Conservation (phyloP, 106 monocot species). For the Phalaenopsis equestris region DNA sequence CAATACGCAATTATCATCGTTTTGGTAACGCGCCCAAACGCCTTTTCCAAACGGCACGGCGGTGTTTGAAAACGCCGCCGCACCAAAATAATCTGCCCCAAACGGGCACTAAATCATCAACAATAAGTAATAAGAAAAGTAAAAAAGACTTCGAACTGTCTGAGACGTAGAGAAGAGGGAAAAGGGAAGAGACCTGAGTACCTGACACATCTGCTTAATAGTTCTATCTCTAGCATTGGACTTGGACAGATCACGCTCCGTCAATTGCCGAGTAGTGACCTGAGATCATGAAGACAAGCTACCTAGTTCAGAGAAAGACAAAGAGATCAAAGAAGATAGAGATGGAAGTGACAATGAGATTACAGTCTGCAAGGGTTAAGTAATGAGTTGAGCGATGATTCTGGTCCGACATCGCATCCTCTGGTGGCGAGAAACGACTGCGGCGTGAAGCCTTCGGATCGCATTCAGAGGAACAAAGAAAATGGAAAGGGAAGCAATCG, state of each 20-base stretch:
- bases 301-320: background rate
- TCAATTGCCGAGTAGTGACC: conserved; percentile 92
- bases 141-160: background rate
- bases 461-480: background rate
- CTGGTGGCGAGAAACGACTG: background rate
- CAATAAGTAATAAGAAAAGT: background rate
- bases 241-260: conserved; percentile 62
- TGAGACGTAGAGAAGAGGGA: background rate
- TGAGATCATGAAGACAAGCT: conserved; percentile 14
- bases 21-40: too few relatives aligned
- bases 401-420: conserved; percentile 55
- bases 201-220: conserved; percentile 53
- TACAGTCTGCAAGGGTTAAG: conserved; percentile 94
- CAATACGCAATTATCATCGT: too few relatives aligned
- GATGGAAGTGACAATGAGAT: background rate
- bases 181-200: background rate
- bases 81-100: too few relatives aligned
- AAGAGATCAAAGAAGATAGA: background rate
- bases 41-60: too few relatives aligned
- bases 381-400: conserved; percentile 89
- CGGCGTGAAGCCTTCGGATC: background rate
- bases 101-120: background rate
- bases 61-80: too few relatives aligned
- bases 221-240: conserved; percentile 37
- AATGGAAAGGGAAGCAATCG: background rate